Evolutionary conservation across 495 filamentous ascomycete genomes (phyloP), one percentile per base, ranked within the genome.

Genomic region (Letharia lupina): DNA sequence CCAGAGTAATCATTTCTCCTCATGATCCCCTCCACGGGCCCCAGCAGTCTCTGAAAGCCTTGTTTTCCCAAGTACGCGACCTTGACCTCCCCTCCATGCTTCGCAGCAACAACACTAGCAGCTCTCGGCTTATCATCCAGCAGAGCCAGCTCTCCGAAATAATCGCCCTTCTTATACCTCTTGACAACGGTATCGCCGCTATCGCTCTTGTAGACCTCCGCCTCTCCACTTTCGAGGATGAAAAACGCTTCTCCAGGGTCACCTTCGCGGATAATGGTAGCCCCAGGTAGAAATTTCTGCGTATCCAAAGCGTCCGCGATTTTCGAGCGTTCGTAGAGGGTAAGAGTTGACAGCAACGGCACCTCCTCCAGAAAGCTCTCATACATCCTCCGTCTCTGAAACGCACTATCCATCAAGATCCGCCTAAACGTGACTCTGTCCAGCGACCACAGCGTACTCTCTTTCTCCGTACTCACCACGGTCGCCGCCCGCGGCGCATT

Each of bases 291-390:
- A 74, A 86, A 96, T 70, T 94, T 97, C 72, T 89, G 85, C 54
- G 91, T 91, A 72, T 97, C 90, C 48, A 98, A 79, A 6, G 94
- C 93, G 77, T 98, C 94, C 66, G 94, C 94, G 71, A 98, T 97
- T 80, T 98, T 98, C 58, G 89, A 86, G 12, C 95, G 87, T 76
- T 98, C 94, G 72, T 96, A 98, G 0, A 88, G 80, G 28, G 92
- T 93, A 54, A 98, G 84, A 37, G 83, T 87, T 16, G 87, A 84
- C 15, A 98, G 84, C n/a, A 98, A 81, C 0, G 90, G 89, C 8
- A 98, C 93, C 77, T 97, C 93, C 73, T 96, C 92, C n/a, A 98
- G 82, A 80, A 98, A 98, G 71, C 86, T 88, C 74, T 98, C 94
- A 75, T 98, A 98, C 86, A 98, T 91, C 69, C 92, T 89, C 66